Evolutionary conservation across 805 yeast genomes (phyloP), one percentile per base, ranked within the genome.

Genomic region (Saccharomyces cerevisiae): DNA sequence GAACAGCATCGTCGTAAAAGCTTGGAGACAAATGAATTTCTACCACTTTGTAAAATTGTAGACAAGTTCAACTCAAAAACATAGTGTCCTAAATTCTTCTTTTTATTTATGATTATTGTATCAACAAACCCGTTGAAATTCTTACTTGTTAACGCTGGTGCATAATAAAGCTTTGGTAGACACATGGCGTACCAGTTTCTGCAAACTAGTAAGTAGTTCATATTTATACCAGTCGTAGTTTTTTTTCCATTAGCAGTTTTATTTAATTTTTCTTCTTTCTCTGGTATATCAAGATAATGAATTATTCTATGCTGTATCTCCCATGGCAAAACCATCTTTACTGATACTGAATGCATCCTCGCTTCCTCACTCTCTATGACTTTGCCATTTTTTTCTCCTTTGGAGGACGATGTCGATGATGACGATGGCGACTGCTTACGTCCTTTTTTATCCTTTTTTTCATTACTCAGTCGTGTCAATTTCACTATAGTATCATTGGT

Each of bases 21-120:
- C 59, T 87, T 85, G 0, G 97, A 89, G 11, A 92, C 89, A 68
- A 77, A 86, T 4, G 97, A 92, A 70, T 90, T 94, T 67, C 88
- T 90, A 11, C 98, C 98, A 41, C 89, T 79, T 69, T 94, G 98
- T 56, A 90, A 82, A 49, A 91, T 89, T 47, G 80, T 77, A 9
- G 96, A 79, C 41, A 94, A 74, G 65, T 94, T 94, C 46, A 94
- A 75, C 14, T 75, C 76, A 52, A 75, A 76, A 14, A 94, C 94
- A 54, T 79, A 64, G 10, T 76, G 70, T 3, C 91, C 92, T 22
- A 67, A 52, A 50, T 77, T 77, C 56, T 70, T 74, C 67, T 78
- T 79, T 48, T 76, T 66, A 22, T 76, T 71, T 54, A 70, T 60
- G 27, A 84, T 73, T 32, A 87, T 74, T 0, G 89, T 72, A 8